Base-by-base conservation (phyloP, 352 stramenopile species). In the Phytophthora kernoviae region DNA sequence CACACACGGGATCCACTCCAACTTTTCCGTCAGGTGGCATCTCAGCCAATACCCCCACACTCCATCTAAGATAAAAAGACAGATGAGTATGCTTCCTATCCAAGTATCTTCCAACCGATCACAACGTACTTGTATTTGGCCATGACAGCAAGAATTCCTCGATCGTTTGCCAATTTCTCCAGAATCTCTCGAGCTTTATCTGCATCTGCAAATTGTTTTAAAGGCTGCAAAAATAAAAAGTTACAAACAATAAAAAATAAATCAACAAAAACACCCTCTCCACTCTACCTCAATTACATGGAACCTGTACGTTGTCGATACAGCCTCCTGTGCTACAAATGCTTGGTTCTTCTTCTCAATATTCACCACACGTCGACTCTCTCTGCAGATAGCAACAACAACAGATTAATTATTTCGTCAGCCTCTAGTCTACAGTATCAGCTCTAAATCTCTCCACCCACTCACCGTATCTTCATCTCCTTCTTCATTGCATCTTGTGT, bases 1-100 rank as follows among this genome's bases (percentile, higher is more conserved):
- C 84, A 17, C 85, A 96, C 2, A 97, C 88, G 0, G 85, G 84
- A 52, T 93, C 83, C 21, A 96, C 80, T 18, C 90, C 84, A 15
- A 98, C 92, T 68, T 97, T 96, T 8, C 91, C 91, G 57, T 97
- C 90, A 0, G 92, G 91, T 21, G 88, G 87, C 82, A 98, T 94
- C 63, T 97, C 91, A 2, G 79, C 87, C 7, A 98, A 75, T 0
- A 68, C 70, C 0, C 90, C 88, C 5, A 98, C 92, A 14, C 62
- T 93, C 91, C 90, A 97, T 50, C 81, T 91, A 50, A 22, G 5
- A 10, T 14, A 26, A 26, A 58, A 47, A 39, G 14, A 49, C 20
- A 12, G 24, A 32, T 47, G 17, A 68, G 1, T n/a, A 55, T 30
- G 30, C n/a, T 10, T 33, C 11, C 8, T 15, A 63, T 22, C 18